A percentile compares a stretch with the other conserved stretches of the same genome.
Conservation (phyloP, 805 yeast genomes). For the Debaryomyces prosopidis region DNA sequence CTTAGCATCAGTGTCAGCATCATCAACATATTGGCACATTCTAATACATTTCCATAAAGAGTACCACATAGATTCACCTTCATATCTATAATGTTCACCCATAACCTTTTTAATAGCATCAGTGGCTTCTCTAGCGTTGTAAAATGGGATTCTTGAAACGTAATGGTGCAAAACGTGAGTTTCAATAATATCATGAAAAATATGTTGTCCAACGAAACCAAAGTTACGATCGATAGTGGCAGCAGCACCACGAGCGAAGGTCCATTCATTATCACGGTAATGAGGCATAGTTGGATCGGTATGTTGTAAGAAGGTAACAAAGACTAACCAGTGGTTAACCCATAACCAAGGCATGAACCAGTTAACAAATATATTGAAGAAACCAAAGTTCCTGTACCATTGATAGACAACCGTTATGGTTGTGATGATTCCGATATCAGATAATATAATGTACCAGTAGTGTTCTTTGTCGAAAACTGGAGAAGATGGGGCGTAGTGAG, state of each 20-base stretch:
- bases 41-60: slow-evolving; percentile 60
- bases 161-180: slow-evolving; percentile 60
- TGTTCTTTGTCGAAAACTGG: slow-evolving; percentile 56
- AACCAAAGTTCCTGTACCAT: slow-evolving; percentile 51
- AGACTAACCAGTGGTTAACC: slow-evolving; percentile 67
- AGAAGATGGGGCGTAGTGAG: slow-evolving; percentile 57
- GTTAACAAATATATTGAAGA: slow-evolving; percentile 50
- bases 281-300: slow-evolving; percentile 62
- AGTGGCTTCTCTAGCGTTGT: slow-evolving; percentile 54
- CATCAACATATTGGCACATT: slow-evolving; percentile 69
- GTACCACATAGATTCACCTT: slow-evolving; percentile 57
- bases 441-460: slow-evolving; percentile 54
- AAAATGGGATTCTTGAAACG: slow-evolving; percentile 56
- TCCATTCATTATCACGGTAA: slow-evolving; percentile 57
- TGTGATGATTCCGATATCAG: slow-evolving; percentile 55
- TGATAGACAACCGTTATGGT: slow-evolving; percentile 48
- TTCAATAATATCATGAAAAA: slow-evolving; percentile 60
- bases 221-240: slow-evolving; percentile 63
- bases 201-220: slow-evolving; percentile 57
- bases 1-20: slow-evolving; percentile 54
- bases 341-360: slow-evolving; percentile 61
- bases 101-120: slow-evolving; percentile 52
- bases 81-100: slow-evolving; percentile 51
- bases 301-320: slow-evolving; percentile 63
- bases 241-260: slow-evolving; percentile 67